These are phyloP conservation scores for Fusarium nodosum DNA, from an alignment of 2,329 filamentous ascomycete genomes.

Conservation along the genomic window DNA sequence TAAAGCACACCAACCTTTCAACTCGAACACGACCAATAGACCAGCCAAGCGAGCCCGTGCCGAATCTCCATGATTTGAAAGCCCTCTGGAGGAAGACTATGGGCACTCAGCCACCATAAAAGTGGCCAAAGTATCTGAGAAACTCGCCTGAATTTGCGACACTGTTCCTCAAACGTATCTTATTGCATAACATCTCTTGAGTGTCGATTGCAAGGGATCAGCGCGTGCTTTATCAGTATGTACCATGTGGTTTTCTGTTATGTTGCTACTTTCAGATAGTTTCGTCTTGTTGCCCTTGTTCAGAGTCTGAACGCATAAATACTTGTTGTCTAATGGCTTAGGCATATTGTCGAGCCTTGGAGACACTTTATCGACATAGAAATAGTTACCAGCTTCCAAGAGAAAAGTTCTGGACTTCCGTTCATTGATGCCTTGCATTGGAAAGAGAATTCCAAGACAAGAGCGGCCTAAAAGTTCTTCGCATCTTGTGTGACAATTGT, in stretches of 20 bases:
- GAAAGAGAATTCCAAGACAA: not conserved
- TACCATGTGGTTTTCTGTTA: slow-evolving; percentile 9
- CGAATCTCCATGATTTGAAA: slow-evolving; percentile 54
- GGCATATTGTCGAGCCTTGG: not conserved
- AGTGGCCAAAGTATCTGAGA: slow-evolving; percentile 8
- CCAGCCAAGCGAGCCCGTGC: slow-evolving; percentile 62
- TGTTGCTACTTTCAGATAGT: not conserved
- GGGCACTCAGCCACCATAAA: slow-evolving; percentile 53
- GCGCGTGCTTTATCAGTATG: not conserved
- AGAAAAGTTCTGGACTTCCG: slow-evolving; percentile 14
- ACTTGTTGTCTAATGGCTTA: slow-evolving; percentile 1
- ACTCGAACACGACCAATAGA: slow-evolving; percentile 49
- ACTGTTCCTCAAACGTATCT: too few species aligned
- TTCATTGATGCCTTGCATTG: not conserved
- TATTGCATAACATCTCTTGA: not conserved
- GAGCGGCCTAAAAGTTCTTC: slow-evolving; percentile 4
- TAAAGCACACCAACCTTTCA: slow-evolving; percentile 26
- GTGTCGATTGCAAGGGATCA: not conserved
- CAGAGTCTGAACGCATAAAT: not conserved
- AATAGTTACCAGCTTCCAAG: slow-evolving; percentile 10
- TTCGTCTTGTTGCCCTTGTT: not conserved
- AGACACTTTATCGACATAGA: slow-evolving; percentile 8
- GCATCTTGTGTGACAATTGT: slow-evolving; percentile 29
- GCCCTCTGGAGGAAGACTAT: slow-evolving; percentile 63
- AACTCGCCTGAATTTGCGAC: not conserved